phyloP scores from a whole-genome alignment of 2,329 filamentous ascomycete genomes.

The Fusarium drepaniforme region DNA sequence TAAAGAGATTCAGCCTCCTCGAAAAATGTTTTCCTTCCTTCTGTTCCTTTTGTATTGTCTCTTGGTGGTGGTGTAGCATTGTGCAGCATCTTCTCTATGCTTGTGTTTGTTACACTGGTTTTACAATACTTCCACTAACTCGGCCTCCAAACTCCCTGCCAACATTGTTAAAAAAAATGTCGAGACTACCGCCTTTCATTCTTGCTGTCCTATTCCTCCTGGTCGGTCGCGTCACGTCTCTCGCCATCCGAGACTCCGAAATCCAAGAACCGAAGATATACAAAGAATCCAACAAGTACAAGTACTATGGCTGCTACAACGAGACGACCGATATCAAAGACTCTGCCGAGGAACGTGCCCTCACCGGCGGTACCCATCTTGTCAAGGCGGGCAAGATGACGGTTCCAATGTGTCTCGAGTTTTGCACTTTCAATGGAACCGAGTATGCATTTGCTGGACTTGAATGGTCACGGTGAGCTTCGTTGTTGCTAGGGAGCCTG shows the following conservation, averaged over 20 bases:
- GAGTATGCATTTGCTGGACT: slow-evolving; percentile 65
- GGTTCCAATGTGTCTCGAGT: slow-evolving; percentile 62
- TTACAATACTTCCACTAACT: background rate
- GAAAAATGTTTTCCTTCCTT: background rate
- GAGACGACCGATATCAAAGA: slow-evolving; percentile 62
- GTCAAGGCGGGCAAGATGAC: slow-evolving; percentile 62
- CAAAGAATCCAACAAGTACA: slow-evolving; percentile 54
- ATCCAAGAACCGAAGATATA: slow-evolving; percentile 46
- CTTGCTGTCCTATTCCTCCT: slow-evolving; percentile 23
- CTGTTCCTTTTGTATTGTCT: background rate
- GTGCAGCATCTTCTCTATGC: background rate
- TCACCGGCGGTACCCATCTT: slow-evolving; percentile 57
- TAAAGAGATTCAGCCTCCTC: background rate
- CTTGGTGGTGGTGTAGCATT: background rate
- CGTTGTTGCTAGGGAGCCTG: background rate
- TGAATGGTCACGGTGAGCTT: slow-evolving; percentile 62
- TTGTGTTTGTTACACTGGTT: background rate
- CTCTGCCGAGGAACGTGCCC: slow-evolving; percentile 59
- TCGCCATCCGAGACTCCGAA: slow-evolving; percentile 25
- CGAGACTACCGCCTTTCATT: background rate
- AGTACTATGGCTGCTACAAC: slow-evolving; percentile 69
- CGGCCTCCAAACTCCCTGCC: background rate
- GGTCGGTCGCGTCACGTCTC: slow-evolving; percentile 21
- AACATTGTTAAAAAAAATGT: background rate
- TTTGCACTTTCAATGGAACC: slow-evolving; percentile 57